Conservation (phyloP, 345 rosid species). For the Eucalyptus polyanthemos region DNA sequence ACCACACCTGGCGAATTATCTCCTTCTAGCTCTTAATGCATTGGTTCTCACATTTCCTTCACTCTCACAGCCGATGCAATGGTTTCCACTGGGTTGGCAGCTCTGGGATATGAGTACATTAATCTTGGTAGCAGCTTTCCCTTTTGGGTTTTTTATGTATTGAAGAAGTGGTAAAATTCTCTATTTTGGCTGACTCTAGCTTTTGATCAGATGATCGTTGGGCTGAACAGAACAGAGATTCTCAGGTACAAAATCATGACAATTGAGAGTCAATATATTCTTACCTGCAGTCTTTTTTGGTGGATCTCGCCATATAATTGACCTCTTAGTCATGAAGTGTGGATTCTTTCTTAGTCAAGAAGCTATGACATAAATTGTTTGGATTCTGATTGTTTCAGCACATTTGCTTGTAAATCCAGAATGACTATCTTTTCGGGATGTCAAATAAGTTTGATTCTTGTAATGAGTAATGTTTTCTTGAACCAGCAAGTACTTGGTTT, state of each 20-base stretch:
- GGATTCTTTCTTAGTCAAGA: neutral
- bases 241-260: constrained; percentile 1
- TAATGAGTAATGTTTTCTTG: neutral
- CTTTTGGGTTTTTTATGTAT: neutral
- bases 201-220: constrained; percentile 27
- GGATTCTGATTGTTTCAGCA: neutral
- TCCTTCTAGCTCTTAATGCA: neutral
- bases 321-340: neutral
- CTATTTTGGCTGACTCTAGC: neutral
- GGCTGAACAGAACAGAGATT: constrained; percentile 27
- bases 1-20: neutral
- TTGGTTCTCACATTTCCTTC: neutral
- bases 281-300: neutral
- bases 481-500: neutral
- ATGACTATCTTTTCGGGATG: neutral
- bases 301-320: neutral
- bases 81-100: constrained; percentile 29
- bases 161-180: neutral
- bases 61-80: constrained; percentile 22
- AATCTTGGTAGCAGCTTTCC: constrained; percentile 19
- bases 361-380: neutral
- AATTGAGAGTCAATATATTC: neutral
- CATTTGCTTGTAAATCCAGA: neutral
- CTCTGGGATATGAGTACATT: constrained; percentile 26
- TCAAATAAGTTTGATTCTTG: neutral